phyloP scores from a whole-genome alignment of 2,329 filamentous ascomycete species.

The Ceratocystis harringtonii region DNA sequence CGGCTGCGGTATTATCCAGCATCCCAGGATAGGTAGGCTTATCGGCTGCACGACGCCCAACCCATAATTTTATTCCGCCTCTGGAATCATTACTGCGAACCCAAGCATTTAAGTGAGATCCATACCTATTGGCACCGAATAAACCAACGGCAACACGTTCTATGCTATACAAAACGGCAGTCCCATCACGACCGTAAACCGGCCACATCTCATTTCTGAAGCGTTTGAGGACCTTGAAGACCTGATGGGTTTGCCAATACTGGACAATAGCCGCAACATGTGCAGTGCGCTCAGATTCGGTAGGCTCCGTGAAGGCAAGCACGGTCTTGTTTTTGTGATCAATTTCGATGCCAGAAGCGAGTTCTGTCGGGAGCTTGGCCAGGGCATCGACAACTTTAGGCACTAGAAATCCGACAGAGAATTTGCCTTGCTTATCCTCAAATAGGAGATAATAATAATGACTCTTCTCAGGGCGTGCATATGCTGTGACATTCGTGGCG shows the following conservation, averaged over 20 bases:
- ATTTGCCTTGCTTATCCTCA: conserved; percentile 46
- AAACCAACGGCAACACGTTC: conserved; percentile 62
- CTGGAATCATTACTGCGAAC: conserved; percentile 28
- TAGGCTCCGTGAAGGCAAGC: conserved; percentile 43
- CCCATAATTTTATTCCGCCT: conserved; percentile 63
- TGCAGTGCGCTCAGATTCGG: conserved; percentile 47
- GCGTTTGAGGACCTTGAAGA: conserved; percentile 58
- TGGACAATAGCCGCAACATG: conserved; percentile 40
- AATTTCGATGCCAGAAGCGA: conserved; percentile 46
- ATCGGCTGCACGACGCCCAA: conserved; percentile 55
- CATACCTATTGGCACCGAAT: conserved; percentile 63
- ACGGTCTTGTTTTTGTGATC: conserved; percentile 47
- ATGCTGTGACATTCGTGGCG: conserved; percentile 42
- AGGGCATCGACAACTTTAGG: conserved; percentile 36
- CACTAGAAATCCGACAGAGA: conserved; percentile 48
- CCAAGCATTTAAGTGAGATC: conserved; percentile 69
- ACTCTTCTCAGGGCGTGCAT: conserved; percentile 39
- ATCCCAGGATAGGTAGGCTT: conserved; percentile 88
- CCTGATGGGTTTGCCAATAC: conserved; percentile 53
- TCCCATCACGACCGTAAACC: conserved; percentile 49
- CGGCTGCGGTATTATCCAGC: conserved; percentile 86
- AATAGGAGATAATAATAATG: conserved; percentile 55
- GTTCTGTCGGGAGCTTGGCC: conserved; percentile 29
- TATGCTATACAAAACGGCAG: conserved; percentile 52
- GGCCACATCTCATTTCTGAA: conserved; percentile 76